phyloP scores from a whole-genome alignment of 2,329 filamentous ascomycete genomes.

The Bisporella sp. region DNA sequence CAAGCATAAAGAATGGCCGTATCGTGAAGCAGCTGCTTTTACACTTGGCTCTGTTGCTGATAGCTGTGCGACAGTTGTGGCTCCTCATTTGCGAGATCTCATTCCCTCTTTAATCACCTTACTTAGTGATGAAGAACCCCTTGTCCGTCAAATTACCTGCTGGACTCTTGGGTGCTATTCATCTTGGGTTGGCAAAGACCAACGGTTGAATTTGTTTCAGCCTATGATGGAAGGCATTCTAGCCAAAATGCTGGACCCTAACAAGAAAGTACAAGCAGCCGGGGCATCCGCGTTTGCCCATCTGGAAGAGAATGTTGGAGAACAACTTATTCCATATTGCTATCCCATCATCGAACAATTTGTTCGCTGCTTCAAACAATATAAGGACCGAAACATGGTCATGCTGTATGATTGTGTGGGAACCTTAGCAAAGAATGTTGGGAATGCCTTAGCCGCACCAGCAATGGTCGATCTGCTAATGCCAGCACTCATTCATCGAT shows the following conservation, averaged over 20 bases:
- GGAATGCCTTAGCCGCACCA: conserved; percentile 70
- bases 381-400: conserved; percentile 99
- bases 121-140: conserved; percentile 76
- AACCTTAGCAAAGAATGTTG: conserved; percentile 88
- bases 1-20: conserved; percentile 81
- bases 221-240: conserved; percentile 97
- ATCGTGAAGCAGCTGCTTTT: conserved; percentile 88
- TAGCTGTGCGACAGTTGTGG: conserved; percentile 84
- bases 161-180: conserved; percentile 96
- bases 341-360: conserved; percentile 87
- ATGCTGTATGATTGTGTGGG: conserved; percentile 98
- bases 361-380: conserved; percentile 83
- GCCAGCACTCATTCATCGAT: conserved; percentile 84
- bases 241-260: conserved; percentile 88
- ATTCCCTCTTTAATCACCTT: conserved; percentile 80
- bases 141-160: conserved; percentile 94
- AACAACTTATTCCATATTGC: conserved; percentile 75
- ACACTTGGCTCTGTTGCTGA: conserved; percentile 92
- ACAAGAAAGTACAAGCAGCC: conserved; percentile 97
- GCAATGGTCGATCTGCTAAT: conserved; percentile 79
- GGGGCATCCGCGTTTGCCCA: conserved; percentile 94
- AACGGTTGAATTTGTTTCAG: conserved; percentile 76
- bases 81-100: conserved; percentile 83
- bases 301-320: conserved; percentile 86
- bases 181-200: conserved; percentile 72